Percentiles rank a stretch among this genome's conserved stretches.
phyloP scores from a whole-genome alignment of 1,284 basidiomycete species.

The Mycena sp. region DNA sequence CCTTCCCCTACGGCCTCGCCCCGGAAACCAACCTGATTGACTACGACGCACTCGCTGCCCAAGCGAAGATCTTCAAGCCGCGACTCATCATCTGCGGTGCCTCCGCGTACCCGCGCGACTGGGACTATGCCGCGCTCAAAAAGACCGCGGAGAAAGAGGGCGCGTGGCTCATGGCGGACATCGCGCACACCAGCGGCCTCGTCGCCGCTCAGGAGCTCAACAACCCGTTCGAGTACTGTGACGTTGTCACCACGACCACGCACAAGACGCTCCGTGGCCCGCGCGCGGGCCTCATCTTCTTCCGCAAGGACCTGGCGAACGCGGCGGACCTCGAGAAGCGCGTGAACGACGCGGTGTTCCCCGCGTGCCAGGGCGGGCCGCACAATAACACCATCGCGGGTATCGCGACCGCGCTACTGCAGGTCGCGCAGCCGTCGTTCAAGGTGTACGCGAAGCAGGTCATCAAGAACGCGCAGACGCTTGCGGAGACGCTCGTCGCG shows the following conservation, averaged over 20 bases:
- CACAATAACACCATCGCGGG: slow-evolving; percentile 99
- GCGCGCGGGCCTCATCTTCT: slow-evolving; percentile 98
- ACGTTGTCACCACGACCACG: slow-evolving; percentile 97
- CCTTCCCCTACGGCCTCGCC: slow-evolving; percentile 93
- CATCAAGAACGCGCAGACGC: slow-evolving; percentile 85
- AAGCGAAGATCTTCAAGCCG: slow-evolving; percentile 98
- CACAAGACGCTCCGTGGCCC: slow-evolving; percentile 99
- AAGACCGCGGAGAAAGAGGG: slow-evolving; percentile 89
- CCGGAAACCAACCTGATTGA: slow-evolving; percentile 91
- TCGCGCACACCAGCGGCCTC: slow-evolving; percentile 97
- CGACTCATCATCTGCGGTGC: slow-evolving; percentile 97
- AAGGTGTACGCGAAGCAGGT: slow-evolving; percentile 96
- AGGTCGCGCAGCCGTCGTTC: slow-evolving; percentile 92
- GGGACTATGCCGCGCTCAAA: slow-evolving; percentile 91
- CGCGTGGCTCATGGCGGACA: slow-evolving; percentile 94
- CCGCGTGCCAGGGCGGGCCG: slow-evolving; percentile 99
- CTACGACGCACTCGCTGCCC: slow-evolving; percentile 84
- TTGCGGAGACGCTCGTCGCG: slow-evolving; percentile 76
- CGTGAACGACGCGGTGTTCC: slow-evolving; percentile 99
- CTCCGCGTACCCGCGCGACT: slow-evolving; percentile 98
- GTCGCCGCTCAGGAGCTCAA: slow-evolving; percentile 94
- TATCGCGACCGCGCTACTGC: slow-evolving; percentile 95
- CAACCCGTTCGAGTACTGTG: slow-evolving; percentile 96
- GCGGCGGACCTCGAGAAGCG: slow-evolving; percentile 90
- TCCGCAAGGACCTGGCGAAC: slow-evolving; percentile 91